Percentiles rank a stretch among this genome's conserved stretches.
These are phyloP conservation scores for Chrysopogon serrulatus DNA, from an alignment of 176 grass and related monocot species.

Conservation along the genomic window DNA sequence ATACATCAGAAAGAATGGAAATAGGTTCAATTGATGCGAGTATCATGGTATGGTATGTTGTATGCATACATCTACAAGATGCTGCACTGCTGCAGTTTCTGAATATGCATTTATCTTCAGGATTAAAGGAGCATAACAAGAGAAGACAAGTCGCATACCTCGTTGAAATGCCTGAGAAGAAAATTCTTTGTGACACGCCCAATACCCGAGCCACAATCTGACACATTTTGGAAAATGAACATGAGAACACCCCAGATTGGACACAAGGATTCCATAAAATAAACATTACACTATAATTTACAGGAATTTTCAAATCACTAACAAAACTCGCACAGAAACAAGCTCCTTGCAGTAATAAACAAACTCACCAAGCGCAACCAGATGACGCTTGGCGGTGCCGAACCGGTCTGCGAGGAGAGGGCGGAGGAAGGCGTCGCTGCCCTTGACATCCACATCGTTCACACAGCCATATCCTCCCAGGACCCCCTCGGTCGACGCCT, in stretches of 20 bases:
- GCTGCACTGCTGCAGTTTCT: no score
- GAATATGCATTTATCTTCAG: neutral
- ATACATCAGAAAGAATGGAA: neutral
- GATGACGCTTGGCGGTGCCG: conserved; percentile 49
- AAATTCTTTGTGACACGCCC: conserved; percentile 94
- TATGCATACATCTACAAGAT: neutral
- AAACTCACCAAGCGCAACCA: conserved; percentile 71
- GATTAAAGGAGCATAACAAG: neutral
- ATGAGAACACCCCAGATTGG: neutral
- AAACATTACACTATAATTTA: neutral
- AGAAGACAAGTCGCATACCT: conserved; percentile 35
- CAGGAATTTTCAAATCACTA: neutral
- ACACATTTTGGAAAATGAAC: neutral
- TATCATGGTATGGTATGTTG: neutral
- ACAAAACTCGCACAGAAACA: neutral
- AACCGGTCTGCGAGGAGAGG: conserved; percentile 62
- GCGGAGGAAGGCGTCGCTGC: conserved; percentile 84
- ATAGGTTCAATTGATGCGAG: neutral
- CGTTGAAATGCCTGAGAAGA: conserved; percentile 82
- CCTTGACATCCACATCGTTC: conserved; percentile 86
- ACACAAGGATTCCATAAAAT: neutral
- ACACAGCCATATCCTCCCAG: conserved; percentile 90
- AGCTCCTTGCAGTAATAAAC: neutral
- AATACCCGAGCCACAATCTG: conserved; percentile 97
- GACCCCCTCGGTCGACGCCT: conserved; percentile 87